Conservation (phyloP, 345 rosid species). For the Mercurialis annua region DNA sequence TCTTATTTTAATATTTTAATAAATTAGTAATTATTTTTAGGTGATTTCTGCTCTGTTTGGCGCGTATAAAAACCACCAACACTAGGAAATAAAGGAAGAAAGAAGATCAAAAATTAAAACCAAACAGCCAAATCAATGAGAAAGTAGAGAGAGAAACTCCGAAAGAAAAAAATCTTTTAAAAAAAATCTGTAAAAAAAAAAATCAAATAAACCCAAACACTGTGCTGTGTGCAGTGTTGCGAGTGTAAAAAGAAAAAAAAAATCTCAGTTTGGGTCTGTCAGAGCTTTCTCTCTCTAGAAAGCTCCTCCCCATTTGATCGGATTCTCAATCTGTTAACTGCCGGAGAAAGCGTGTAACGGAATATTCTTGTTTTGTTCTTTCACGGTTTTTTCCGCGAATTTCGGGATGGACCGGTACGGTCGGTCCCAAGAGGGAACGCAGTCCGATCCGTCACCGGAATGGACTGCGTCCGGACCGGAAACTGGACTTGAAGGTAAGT, state of each 20-base stretch:
- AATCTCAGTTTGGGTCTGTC: background rate
- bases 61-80: conserved; percentile 58
- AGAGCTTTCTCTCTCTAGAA: conserved; percentile 9
- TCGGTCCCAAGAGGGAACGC: conserved; percentile 49
- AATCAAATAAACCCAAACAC: conserved; percentile 16
- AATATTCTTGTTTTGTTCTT: background rate
- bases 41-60: conserved; percentile 45
- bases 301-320: conserved; percentile 38
- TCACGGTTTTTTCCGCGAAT: conserved; percentile 15
- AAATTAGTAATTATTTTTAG: conserved; percentile 12
- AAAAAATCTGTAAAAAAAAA: background rate
- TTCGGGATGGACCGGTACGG: conserved; percentile 65
- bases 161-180: background rate
- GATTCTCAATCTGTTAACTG: conserved; percentile 11
- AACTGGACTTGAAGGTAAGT: conserved; percentile 66
- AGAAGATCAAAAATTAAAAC: conserved; percentile 45
- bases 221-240: background rate
- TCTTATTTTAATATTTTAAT: background rate
- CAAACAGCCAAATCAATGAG: conserved; percentile 39
- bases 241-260: background rate
- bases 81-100: background rate
- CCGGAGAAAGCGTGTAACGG: background rate
- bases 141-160: conserved; percentile 14
- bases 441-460: conserved; percentile 69
- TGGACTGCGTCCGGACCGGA: conserved; percentile 60